Base-by-base conservation (phyloP, 352 stramenopile species). In the Achlya hypogyna region DNA sequence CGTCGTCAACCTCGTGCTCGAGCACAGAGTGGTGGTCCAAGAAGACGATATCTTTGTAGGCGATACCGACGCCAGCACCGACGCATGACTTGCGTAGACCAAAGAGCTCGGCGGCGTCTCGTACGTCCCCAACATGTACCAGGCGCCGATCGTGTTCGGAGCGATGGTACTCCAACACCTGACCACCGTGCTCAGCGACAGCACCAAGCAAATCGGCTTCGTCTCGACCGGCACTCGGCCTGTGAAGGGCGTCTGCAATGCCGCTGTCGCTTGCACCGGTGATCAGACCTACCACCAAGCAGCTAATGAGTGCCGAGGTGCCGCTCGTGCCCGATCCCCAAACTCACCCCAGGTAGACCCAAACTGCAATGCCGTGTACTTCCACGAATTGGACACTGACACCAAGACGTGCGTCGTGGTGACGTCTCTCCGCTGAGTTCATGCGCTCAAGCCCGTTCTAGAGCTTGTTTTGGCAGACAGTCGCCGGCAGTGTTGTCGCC, bases 371-470 rank as follows among this genome's bases (percentile, higher is more conserved):
- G 23, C 18, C 6, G 12, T n/a, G 9, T 45, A 58, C 32, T 59
- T 43, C 51, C 60, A 51, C 32, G 9, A 14, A 5, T 51, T 59
- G 1, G 60, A 67, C 35, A n/a, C 14, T 2, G n/a, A 42, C 1
- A 67, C 60, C 4, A 56, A 67, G 49, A 67, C 60, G 2, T 67
- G 60, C n/a, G 43, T 60, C 8, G 40, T 58, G 60, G 60, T 67
- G 9, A 23, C 10, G n/a, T 18, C 34, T 23, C 34, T 31, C 20
- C 35, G 5, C 29, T 58, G 10, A 14, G 6, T 28, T 42, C 5
- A 40, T 22, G 22, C 25, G 27, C 5, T 20, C 8, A 20, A 20
- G 34, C 6, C 34, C 53, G 18, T 18, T 10, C 34, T 49, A 62
- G 53, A 43, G 20, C 31, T 18, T 32, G 16, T 9, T 10, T 14